Evolutionary conservation across 2,329 filamentous ascomycete genomes (phyloP), one percentile per base, ranked within the genome.

Genomic region (Fusarium incarnatum): DNA sequence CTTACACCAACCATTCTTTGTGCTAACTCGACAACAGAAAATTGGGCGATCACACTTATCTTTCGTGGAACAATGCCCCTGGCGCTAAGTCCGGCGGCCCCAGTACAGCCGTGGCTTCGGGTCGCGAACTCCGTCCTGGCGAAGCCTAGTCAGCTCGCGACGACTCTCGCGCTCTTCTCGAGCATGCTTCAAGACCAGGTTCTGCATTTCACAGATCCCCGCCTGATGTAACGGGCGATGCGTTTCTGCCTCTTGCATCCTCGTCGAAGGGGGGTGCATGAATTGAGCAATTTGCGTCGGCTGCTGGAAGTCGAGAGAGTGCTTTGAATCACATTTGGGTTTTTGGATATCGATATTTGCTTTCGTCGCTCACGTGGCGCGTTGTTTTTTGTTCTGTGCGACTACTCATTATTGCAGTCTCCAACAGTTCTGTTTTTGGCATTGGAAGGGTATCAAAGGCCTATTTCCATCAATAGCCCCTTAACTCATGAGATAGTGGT

Each of bases 11-110:
- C 16, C 60, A 25, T 20, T 27, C 59, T 37, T 23, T 23, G 37
- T 23, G 40, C 60, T 63, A 32, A 64, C 18, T 4, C 9, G 8
- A 13, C 15, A 23, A n/a, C 72, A 95, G 96, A 77, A 99, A 98
- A 92, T 88, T 99, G 44, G 96, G 96, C 67, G 96, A 99, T 80
- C 96, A 98, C 81, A 98, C 94, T 11, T 98, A 99, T 79, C 87
- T 99, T 50, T 96, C 93, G 25, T 99, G 96, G 96, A 98, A 98
- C 79, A 88, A 89, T 62, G 83, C 82, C 2, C 85, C 86, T 3
- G 73, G 81, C n/a, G 71, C 79, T 66, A 84, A 84, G 75, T 75
- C 80, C 18, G 77, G 81, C 18, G 77, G 81, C 37, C 79, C 82
- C 27, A 76, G 79, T 59, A 79, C 83, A 16, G 85, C 81, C 64